Evolutionary conservation across 768 basidiomycete species (phyloP), one percentile per base, ranked within the genome.

Genomic region (Lactarius tabidus): DNA sequence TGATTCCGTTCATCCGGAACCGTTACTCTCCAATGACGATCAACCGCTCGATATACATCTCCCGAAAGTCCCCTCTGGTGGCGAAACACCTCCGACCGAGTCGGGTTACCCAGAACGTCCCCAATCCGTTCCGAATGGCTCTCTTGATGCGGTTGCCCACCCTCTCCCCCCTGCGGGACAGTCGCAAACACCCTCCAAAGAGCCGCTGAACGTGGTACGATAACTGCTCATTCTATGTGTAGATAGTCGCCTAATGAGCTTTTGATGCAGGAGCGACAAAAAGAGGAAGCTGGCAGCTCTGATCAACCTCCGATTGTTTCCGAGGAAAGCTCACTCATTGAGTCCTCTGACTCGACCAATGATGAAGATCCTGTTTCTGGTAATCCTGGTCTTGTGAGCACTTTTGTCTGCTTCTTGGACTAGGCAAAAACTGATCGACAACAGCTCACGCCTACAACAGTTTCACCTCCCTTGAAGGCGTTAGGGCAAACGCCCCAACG

Each of bases 251-350:
- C 29, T 56, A n/a, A 64, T 18, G 4, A 8, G 4, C 17, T 60
- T n/a, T 57, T 14, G 45, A 8, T 35, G 20, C 45, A 65, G 64
- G 64, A 51, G 26, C 15, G 15, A 35, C 55, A 41, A 48, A 55
- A 39, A 28, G 39, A 57, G 28, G 31, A 23, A 3, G 9, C 18
- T 15, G 38, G 28, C n/a, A 45, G 6, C 10, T 8, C n/a, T 45
- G 20, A n/a, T 20, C 54, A 33, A n/a, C 26, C 45, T 29, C 35
- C 0, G 8, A 7, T 38, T 41, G 17, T 26, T 51, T 39, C 51
- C 12, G 36, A 57, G 33, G 15, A 52, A 14, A 17, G 35, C n/a
- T 5, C 28, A 54, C n/a, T 14, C 51, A 6, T 41, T 6, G 26
- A 9, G 10, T 29, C n/a, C n/a, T 9, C 28, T 18, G 14, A 39